phyloP scores from a whole-genome alignment of 495 filamentous ascomycete species.

The Viridothelium virens region DNA sequence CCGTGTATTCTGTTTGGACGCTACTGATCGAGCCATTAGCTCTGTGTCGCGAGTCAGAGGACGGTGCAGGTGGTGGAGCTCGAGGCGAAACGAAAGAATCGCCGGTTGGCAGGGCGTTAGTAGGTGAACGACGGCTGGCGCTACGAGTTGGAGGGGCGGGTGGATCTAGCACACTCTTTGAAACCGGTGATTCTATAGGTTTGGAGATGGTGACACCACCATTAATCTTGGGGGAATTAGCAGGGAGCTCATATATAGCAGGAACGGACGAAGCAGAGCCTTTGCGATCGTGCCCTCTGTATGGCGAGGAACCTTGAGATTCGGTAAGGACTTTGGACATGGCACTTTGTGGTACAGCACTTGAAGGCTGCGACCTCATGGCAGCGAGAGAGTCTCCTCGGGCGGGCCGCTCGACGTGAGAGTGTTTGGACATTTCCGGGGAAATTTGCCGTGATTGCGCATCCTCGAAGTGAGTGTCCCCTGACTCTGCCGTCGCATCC shows the following conservation, averaged over 20 bases:
- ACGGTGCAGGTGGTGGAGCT: slow-evolving; percentile 53
- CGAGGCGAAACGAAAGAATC: slow-evolving; percentile 57
- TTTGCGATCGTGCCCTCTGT: slow-evolving; percentile 27
- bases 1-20: slow-evolving; percentile 29
- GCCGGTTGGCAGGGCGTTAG: slow-evolving; percentile 37
- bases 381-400: slow-evolving; percentile 51
- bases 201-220: slow-evolving; percentile 27
- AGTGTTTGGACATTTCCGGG: slow-evolving; percentile 17
- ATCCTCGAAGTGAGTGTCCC: slow-evolving; percentile 26
- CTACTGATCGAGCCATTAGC: slow-evolving; percentile 52
- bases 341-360: slow-evolving; percentile 14
- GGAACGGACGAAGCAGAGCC: slow-evolving; percentile 23
- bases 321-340: not conserved
- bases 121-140: slow-evolving; percentile 37
- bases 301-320: not conserved
- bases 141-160: slow-evolving; percentile 31
- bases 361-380: slow-evolving; percentile 21
- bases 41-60: slow-evolving; percentile 35
- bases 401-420: slow-evolving; percentile 38
- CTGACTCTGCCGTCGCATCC: slow-evolving; percentile 15
- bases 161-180: slow-evolving; percentile 26
- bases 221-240: slow-evolving; percentile 19
- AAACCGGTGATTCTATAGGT: slow-evolving; percentile 35
- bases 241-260: slow-evolving; percentile 14
- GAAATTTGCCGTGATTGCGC: slow-evolving; percentile 14